Conservation (phyloP, 1,284 basidiomycete genomes). For the Entoloma clypeatum region DNA sequence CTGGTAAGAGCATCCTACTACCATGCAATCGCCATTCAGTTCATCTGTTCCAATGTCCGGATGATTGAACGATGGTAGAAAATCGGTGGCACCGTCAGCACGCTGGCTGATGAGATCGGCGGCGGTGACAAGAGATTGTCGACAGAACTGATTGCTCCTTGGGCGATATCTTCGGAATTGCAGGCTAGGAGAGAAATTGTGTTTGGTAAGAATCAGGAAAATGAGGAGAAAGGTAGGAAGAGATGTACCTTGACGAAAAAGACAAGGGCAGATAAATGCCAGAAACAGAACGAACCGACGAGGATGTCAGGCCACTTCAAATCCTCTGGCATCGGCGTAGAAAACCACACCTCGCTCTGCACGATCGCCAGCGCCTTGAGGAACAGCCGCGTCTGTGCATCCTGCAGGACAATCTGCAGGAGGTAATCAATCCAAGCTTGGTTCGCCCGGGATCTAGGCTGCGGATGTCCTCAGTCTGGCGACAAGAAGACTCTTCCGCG, state of each 20-base stretch:
- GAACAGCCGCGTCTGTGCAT: slow-evolving; percentile 89
- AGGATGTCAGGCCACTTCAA: slow-evolving; percentile 82
- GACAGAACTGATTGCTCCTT: slow-evolving; percentile 84
- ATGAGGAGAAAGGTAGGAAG: background rate
- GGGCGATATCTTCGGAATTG: slow-evolving; percentile 93
- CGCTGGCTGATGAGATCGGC: slow-evolving; percentile 59
- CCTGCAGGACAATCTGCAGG: slow-evolving; percentile 86
- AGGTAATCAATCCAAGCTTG: slow-evolving; percentile 72
- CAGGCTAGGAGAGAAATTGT: slow-evolving; percentile 64
- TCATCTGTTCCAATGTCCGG: too few species aligned
- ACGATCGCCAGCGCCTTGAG: slow-evolving; percentile 92
- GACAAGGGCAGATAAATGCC: slow-evolving; percentile 84
- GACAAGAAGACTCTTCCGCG: slow-evolving; percentile 68
- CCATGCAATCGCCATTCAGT: too few species aligned
- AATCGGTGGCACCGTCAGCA: too few species aligned
- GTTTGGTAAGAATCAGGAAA: background rate
- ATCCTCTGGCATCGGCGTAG: slow-evolving; percentile 72
- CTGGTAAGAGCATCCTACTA: too few species aligned
- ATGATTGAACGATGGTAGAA: too few species aligned
- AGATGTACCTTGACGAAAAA: slow-evolving; percentile 79
- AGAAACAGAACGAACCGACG: slow-evolving; percentile 51
- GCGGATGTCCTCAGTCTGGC: slow-evolving; percentile 74
- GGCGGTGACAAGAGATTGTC: slow-evolving; percentile 71
- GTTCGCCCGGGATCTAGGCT: slow-evolving; percentile 73
- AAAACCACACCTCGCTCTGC: slow-evolving; percentile 83